Evolutionary conservation across 2,329 filamentous ascomycete species (phyloP).

Genomic region (Metarhizium guizhouense): DNA sequence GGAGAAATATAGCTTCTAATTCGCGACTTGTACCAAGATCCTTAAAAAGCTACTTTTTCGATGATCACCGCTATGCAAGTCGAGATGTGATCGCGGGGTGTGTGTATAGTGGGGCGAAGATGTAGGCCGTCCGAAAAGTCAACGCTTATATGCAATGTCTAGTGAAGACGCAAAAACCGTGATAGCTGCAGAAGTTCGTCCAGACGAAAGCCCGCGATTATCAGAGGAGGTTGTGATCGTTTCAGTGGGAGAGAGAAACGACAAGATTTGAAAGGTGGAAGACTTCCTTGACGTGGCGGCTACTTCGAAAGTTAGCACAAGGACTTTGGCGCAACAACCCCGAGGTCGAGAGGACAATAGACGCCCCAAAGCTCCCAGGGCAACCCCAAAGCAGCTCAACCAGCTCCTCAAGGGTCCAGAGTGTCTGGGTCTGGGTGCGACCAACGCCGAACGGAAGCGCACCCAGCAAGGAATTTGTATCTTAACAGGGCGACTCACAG

Average conservation of each 20-base stretch:
- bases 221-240: neutral
- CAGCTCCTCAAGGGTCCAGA: neutral
- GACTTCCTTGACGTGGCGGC: neutral
- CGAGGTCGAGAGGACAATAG: neutral
- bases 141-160: neutral
- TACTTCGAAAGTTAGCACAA: neutral
- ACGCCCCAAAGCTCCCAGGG: neutral
- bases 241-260: neutral
- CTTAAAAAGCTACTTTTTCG: neutral
- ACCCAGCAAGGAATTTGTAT: neutral
- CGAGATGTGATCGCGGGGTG: constrained; percentile 5
- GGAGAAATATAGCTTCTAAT: neutral
- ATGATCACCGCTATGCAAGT: constrained; percentile 3
- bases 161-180: neutral
- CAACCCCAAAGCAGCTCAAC: neutral
- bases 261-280: neutral
- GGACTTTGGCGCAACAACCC: neutral
- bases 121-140: neutral
- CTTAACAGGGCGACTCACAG: neutral
- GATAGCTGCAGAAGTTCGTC: neutral
- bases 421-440: neutral
- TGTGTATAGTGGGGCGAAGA: neutral
- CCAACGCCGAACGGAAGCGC: no score
- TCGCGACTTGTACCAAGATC: neutral
- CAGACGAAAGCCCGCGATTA: neutral